Evolutionary conservation across 306 rosid genomes (phyloP).

Genomic region (Ceratonia siliqua): DNA sequence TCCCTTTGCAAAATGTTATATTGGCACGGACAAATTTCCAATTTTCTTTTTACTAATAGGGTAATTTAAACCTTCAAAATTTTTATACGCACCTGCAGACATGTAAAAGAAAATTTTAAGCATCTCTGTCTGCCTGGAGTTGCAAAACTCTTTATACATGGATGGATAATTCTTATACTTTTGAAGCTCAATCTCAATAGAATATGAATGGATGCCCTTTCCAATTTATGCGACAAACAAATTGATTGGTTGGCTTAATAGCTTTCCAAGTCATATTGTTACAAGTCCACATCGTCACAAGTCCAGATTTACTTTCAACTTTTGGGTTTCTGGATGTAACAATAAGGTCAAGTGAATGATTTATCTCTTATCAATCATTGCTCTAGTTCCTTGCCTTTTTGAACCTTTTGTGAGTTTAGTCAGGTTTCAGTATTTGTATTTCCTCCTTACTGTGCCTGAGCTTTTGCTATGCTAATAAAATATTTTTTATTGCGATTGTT

Average conservation of each 20-base stretch:
- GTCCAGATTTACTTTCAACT: not conserved
- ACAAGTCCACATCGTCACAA: not conserved
- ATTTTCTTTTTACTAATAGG: slow-evolving; percentile 5
- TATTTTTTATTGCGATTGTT: slow-evolving; percentile 6
- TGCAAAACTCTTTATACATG: slow-evolving; percentile 12
- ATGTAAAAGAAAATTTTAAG: not conserved
- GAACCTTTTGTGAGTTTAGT: slow-evolving; percentile 17
- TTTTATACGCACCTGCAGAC: not conserved
- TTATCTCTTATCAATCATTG: slow-evolving; percentile 18
- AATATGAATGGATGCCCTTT: slow-evolving; percentile 1
- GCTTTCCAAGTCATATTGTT: slow-evolving; percentile 12
- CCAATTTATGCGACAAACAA: not conserved
- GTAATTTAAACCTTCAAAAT: slow-evolving; percentile 5
- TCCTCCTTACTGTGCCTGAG: not conserved
- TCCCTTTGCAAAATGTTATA: not conserved
- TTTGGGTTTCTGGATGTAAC: not conserved
- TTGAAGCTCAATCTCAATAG: not conserved
- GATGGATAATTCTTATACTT: not conserved
- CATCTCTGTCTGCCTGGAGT: slow-evolving; percentile 10
- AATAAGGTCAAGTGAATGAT: slow-evolving; percentile 9
- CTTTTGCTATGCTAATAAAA: slow-evolving; percentile 20
- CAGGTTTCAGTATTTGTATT: not conserved
- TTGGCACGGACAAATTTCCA: not conserved
- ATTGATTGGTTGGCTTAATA: not conserved
- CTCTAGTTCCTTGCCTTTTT: not conserved